A percentile compares a stretch with the other conserved stretches of the same genome.
These are phyloP conservation scores for Dipodascopsis tothii DNA, from an alignment of 805 yeast genomes.

Conservation along the genomic window DNA sequence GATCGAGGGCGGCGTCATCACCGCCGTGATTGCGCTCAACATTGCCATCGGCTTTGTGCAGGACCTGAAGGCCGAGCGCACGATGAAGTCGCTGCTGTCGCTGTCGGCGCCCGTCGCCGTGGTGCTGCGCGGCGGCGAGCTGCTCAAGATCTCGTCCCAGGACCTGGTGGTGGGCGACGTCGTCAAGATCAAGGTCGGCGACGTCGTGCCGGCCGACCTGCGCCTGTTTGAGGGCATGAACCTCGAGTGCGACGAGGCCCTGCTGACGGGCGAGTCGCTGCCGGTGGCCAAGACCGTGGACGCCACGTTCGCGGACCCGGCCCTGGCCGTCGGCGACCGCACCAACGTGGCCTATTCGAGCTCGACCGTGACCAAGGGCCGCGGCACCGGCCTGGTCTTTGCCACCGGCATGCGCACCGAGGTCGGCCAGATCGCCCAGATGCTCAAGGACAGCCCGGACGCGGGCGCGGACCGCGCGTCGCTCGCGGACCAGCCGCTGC, in stretches of 20 bases:
- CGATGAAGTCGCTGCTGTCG: conserved; percentile 66
- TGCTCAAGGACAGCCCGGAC: conserved; percentile 10
- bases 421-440: conserved; percentile 61
- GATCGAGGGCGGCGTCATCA: conserved; percentile 78
- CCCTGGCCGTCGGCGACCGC: conserved; percentile 64
- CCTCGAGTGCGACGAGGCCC: conserved; percentile 64
- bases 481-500: background rate
- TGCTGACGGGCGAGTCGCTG: conserved; percentile 58
- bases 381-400: conserved; percentile 64
- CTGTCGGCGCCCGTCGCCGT: conserved; percentile 65
- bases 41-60: conserved; percentile 62
- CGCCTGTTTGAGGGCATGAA: conserved; percentile 52
- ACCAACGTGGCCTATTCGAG: conserved; percentile 64
- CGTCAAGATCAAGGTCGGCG: conserved; percentile 57
- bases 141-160: conserved; percentile 50
- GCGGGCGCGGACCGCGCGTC: background rate
- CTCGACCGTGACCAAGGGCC: conserved; percentile 63
- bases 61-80: conserved; percentile 66
- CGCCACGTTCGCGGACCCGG: conserved; percentile 33
- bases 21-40: conserved; percentile 56
- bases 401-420: conserved; percentile 64
- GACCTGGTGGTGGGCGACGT: conserved; percentile 70
- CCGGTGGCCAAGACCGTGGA: conserved; percentile 50
- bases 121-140: conserved; percentile 55
- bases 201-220: conserved; percentile 71